Base-by-base conservation (phyloP, 108 stramenopile species). In the Epithemia pelagica region DNA sequence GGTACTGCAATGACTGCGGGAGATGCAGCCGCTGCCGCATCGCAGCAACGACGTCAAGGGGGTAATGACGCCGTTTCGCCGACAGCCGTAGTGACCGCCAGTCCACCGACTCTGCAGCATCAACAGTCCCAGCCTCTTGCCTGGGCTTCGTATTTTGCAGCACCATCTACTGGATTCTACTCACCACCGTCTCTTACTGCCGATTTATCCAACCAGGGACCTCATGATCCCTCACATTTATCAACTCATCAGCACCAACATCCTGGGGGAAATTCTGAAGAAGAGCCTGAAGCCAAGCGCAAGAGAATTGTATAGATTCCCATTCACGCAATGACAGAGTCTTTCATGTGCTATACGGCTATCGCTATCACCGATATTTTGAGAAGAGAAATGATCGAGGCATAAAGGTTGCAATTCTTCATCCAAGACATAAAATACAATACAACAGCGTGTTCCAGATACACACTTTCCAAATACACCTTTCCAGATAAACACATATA, bases 11-110 rank as follows among this genome's bases (percentile, higher is more conserved):
- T 77, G 23, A 74, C 72, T 29, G 75, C 76, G 8, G 81, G 76
- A 53, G 81, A 77, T 58, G 75, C 75, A 28, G 76, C 72, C 53
- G 77, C 74, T 30, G 66, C 67, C 59, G 25, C 61, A 61, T 7
- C 69, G 61, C 27, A 33, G 37, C 64, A 70, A 59, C 52, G 74
- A 28, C 32, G 25, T 31, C 59, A 53, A 32, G 37, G 65, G 22
- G 64, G 63, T 24, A 29, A 68, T 64, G 37, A 59, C 29, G 20
- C 32, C 18, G 21, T 63, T 65, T 55, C 64, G 19, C 31, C 64
- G 54, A 64, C 27, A 27, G 27, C 64, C 51, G 69, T 24, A 61
- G 61, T n/a, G 61, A 30, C 28, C 24, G 64, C 37, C 18, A 65
- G 52, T 26, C 64, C 37, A 24, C 26, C 32, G 22, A 22, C 24